A percentile compares a stretch with the other conserved stretches of the same genome.
Conservation (phyloP, 2,329 filamentous ascomycete species). For the Stagonosporopsis tanaceti region DNA sequence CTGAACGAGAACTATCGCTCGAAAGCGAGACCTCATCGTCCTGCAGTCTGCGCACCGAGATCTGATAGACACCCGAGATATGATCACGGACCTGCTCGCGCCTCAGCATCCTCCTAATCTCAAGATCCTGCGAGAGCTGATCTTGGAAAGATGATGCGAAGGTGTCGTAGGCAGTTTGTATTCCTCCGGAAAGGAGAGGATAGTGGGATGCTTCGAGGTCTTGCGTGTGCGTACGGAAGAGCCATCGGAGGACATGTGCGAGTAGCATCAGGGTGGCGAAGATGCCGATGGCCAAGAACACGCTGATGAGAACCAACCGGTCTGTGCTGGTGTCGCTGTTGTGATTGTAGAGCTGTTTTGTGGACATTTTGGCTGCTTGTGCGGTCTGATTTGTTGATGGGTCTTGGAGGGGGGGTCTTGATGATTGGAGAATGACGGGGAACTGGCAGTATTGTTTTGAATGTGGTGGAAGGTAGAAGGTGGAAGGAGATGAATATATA, state of each 20-base stretch:
- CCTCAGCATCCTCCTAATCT: not conserved
- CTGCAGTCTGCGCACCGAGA: not conserved
- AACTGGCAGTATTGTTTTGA: no score
- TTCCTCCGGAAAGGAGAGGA: not conserved
- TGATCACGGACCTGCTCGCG: not conserved
- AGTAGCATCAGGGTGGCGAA: not conserved
- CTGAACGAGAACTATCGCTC: not conserved
- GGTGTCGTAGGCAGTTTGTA: not conserved
- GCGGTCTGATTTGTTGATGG: not conserved
- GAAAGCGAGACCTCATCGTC: not conserved
- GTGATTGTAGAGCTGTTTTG: not conserved
- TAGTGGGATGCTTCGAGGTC: not conserved
- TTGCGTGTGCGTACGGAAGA: not conserved
- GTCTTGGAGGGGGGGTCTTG: not conserved
- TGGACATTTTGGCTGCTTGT: not conserved
- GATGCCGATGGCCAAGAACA: not conserved
- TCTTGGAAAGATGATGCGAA: not conserved
- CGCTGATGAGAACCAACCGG: not conserved
- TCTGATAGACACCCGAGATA: slow-evolving; percentile 2
- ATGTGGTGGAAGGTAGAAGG: no score
- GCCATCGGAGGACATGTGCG: not conserved
- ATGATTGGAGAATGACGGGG: not conserved
- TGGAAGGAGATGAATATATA: no score
- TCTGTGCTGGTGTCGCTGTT: not conserved
- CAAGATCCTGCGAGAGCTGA: not conserved